Conservation (phyloP, 352 stramenopile species). For the Pythium inflatum region DNA sequence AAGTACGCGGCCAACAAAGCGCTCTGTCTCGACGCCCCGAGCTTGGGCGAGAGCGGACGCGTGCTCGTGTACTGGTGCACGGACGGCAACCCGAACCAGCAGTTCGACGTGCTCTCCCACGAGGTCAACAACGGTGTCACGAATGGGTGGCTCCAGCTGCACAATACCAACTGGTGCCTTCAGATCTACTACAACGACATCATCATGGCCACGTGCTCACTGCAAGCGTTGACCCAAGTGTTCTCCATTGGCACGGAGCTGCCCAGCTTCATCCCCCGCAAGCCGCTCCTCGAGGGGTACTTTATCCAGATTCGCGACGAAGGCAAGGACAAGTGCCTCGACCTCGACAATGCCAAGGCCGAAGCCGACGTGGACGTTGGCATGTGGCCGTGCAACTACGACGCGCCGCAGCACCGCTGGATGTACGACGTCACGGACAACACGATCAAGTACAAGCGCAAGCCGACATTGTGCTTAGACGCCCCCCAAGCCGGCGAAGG, state of each 20-base stretch:
- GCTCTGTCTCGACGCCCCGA: not conserved
- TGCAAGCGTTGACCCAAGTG: not conserved
- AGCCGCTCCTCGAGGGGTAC: not conserved
- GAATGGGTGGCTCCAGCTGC: not conserved
- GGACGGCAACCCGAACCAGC: not conserved
- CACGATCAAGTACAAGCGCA: not conserved
- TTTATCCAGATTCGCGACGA: not conserved
- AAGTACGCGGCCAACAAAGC: not conserved
- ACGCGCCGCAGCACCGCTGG: not conserved
- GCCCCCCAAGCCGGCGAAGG: not conserved
- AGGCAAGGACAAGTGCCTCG: not conserved
- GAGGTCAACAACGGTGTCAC: not conserved
- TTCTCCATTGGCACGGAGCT: not conserved
- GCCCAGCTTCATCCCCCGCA: not conserved
- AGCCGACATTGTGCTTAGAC: not conserved
- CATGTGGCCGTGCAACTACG: not conserved
- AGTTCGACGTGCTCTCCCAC: not conserved
- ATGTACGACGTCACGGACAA: not conserved
- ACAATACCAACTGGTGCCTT: not conserved
- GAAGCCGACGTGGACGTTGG: not conserved
- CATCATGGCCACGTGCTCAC: not conserved
- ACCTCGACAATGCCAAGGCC: not conserved
- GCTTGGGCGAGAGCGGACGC: not conserved
- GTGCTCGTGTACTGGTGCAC: not conserved
- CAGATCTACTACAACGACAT: not conserved